Conservation (phyloP, 225 moss, liverwort and hornwort species). For the Takakia lepidozioides region DNA sequence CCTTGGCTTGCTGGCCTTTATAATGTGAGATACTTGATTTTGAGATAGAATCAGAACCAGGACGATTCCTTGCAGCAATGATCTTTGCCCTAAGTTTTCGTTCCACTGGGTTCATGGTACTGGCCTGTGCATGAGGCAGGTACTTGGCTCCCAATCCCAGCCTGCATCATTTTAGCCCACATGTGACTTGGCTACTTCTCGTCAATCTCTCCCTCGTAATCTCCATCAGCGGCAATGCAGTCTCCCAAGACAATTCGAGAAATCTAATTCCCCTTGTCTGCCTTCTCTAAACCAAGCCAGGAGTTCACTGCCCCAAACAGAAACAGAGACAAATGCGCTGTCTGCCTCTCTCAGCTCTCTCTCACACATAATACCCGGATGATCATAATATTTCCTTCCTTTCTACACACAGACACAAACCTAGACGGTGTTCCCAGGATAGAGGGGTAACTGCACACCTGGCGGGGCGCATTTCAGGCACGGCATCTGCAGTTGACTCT, state of each 20-base stretch:
- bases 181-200: too few relatives aligned
- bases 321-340: neutral
- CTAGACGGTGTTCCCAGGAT: too few relatives aligned
- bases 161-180: slow-evolving; percentile 11
- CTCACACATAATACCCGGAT: neutral
- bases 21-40: slow-evolving; percentile 1
- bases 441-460: too few relatives aligned
- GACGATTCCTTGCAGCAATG: slow-evolving; percentile 1
- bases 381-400: neutral
- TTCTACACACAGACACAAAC: too few relatives aligned
- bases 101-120: slow-evolving; percentile 14
- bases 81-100: slow-evolving; percentile 16
- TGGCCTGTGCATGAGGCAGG: slow-evolving; percentile 22
- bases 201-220: too few relatives aligned
- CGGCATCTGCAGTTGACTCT: slow-evolving; percentile 3
- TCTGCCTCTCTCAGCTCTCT: too few relatives aligned
- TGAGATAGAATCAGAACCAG: slow-evolving; percentile 6
- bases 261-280: too few relatives aligned
- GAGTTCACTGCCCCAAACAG: neutral
- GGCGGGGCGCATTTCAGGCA: slow-evolving; percentile 5
- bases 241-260: too few relatives aligned
- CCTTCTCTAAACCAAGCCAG: too few relatives aligned
- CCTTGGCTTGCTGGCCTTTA: neutral
- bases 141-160: slow-evolving; percentile 18
- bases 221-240: too few relatives aligned